Evolutionary conservation across 352 stramenopile species (phyloP).

Genomic region (Pythium apleroticum): DNA sequence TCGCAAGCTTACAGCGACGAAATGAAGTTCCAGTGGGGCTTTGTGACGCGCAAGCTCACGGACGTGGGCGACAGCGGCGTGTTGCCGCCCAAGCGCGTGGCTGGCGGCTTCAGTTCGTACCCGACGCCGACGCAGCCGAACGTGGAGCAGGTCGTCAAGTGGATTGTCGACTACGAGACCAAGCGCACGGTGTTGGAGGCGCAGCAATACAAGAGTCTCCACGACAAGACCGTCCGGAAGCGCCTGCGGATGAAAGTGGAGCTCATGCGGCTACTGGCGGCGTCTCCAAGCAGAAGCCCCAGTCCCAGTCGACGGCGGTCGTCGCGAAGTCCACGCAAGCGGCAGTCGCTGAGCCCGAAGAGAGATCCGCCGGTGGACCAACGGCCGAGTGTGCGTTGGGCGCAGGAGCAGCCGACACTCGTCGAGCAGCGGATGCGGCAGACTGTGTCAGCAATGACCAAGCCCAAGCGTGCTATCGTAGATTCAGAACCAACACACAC

Average conservation of each 20-base stretch:
- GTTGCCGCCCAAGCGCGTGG: slow-evolving; percentile 33
- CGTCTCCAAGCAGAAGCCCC: slow-evolving; percentile 1
- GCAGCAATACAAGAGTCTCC: neutral
- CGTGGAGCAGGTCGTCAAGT: slow-evolving; percentile 42
- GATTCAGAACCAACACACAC: neutral
- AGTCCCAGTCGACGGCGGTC: slow-evolving; percentile 7
- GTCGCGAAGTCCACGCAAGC: slow-evolving; percentile 17
- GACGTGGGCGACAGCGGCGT: slow-evolving; percentile 34
- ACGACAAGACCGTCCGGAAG: slow-evolving; percentile 14
- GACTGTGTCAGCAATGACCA: neutral
- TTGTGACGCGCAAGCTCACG: slow-evolving; percentile 37
- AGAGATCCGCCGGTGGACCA: neutral
- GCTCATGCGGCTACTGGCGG: slow-evolving; percentile 31
- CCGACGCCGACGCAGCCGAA: slow-evolving; percentile 32
- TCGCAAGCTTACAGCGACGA: slow-evolving; percentile 29
- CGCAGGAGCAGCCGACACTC: neutral
- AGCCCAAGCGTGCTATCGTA: neutral
- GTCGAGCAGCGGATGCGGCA: neutral
- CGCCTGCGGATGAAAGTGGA: slow-evolving; percentile 33
- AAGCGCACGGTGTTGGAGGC: slow-evolving; percentile 32
- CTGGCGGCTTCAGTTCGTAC: slow-evolving; percentile 41
- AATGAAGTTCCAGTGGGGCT: slow-evolving; percentile 37
- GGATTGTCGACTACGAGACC: slow-evolving; percentile 43
- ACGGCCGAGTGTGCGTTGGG: neutral
- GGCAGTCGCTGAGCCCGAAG: neutral